phyloP scores from a whole-genome alignment of 768 basidiomycete genomes.

The Asterophora lycoperdoides region DNA sequence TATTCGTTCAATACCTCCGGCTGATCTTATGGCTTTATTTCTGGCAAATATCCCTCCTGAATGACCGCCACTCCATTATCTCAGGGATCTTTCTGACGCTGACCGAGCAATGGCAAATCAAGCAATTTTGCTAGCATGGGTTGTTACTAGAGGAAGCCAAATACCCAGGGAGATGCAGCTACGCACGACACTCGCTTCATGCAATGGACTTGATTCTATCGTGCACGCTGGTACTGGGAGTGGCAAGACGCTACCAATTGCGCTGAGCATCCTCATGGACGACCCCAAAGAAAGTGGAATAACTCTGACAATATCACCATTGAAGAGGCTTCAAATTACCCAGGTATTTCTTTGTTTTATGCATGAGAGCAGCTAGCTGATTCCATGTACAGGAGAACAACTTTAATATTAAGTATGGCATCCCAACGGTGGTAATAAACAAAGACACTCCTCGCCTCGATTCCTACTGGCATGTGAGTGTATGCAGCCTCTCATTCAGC shows the following conservation, averaged over 20 bases:
- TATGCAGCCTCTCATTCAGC: not conserved
- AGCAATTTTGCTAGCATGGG: constrained; percentile 5
- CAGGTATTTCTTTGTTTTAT: not conserved
- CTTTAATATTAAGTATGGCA: constrained; percentile 14
- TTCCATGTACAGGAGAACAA: constrained; percentile 17
- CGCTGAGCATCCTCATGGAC: constrained; percentile 21
- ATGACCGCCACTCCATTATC: no score
- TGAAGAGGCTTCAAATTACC: constrained; percentile 19
- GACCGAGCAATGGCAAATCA: not conserved
- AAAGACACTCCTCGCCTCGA: constrained; percentile 20
- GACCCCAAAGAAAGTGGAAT: constrained; percentile 9
- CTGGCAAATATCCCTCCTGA: no score
- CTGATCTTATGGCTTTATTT: no score
- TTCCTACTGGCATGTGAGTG: constrained; percentile 19
- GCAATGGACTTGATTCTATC: constrained; percentile 16
- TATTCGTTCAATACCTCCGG: no score
- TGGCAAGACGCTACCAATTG: constrained; percentile 27
- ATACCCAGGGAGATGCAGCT: constrained; percentile 26
- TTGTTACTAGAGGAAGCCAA: constrained; percentile 4
- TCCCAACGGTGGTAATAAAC: constrained; percentile 20
- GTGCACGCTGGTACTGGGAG: constrained; percentile 23
- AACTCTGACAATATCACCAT: constrained; percentile 17
- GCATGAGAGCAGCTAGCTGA: not conserved
- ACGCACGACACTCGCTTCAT: constrained; percentile 13
- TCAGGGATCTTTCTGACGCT: not conserved